Evolutionary conservation across 768 basidiomycete genomes (phyloP).

Genomic region (Pulveroboletus sp.): DNA sequence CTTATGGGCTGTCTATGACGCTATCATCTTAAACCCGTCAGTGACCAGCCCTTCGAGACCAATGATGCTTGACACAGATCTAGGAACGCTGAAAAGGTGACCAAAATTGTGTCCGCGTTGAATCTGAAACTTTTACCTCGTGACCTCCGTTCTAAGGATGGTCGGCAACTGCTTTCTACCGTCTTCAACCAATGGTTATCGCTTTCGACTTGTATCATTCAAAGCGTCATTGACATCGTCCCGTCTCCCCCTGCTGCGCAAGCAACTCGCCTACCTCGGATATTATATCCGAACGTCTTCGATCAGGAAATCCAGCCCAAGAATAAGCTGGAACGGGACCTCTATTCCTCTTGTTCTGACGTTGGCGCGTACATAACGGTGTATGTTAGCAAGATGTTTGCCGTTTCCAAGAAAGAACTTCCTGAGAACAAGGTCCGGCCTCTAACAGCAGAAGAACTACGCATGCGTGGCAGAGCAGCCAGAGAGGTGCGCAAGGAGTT

Average conservation of each 20-base stretch:
- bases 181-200: conserved; percentile 97
- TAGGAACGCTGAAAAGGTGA: conserved; percentile 86
- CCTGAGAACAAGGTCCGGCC: conserved; percentile 82
- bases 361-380: conserved; percentile 65
- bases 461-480: conserved; percentile 56
- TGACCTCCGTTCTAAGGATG: conserved; percentile 90
- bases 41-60: conserved; percentile 32
- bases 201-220: conserved; percentile 88
- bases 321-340: conserved; percentile 79
- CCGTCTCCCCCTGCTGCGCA: conserved; percentile 86
- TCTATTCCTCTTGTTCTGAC: conserved; percentile 68
- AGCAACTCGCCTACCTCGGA: conserved; percentile 79
- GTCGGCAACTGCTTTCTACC: conserved; percentile 74
- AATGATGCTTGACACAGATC: conserved; percentile 9
- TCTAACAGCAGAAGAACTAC: conserved; percentile 82
- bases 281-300: conserved; percentile 81
- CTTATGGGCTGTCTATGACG: conserved; percentile 96
- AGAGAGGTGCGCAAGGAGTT: conserved; percentile 41
- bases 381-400: conserved; percentile 99
- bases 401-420: conserved; percentile 73
- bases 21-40: conserved; percentile 83
- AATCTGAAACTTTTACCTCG: conserved; percentile 81
- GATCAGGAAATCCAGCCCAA: conserved; percentile 59
- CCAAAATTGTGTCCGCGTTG: conserved; percentile 83
- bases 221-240: conserved; percentile 89